phyloP scores from a whole-genome alignment of 2,329 filamentous ascomycete genomes.

The Hypoxylon sp. region DNA sequence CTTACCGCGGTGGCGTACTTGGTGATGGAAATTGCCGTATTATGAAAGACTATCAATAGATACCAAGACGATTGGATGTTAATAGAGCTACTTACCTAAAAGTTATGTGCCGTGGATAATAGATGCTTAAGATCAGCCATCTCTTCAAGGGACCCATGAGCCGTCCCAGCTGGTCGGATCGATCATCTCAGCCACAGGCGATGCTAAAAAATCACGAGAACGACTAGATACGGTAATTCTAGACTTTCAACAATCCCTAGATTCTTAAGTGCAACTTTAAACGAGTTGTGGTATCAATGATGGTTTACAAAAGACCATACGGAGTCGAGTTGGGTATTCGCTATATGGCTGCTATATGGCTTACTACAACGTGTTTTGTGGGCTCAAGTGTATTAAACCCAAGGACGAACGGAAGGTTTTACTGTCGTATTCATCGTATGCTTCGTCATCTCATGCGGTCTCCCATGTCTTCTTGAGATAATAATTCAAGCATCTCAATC shows the following conservation, averaged over 20 bases:
- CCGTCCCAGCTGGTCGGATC: constrained; percentile 49
- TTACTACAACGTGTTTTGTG: constrained; percentile 23
- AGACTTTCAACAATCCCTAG: constrained; percentile 23
- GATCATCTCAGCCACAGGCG: constrained; percentile 46
- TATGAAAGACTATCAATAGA: constrained; percentile 7
- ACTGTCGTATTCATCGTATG: constrained; percentile 8
- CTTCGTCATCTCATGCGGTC: background rate
- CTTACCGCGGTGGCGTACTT: constrained; percentile 1
- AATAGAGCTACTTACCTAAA: constrained; percentile 27
- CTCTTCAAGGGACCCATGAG: constrained; percentile 44
- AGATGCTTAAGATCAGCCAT: constrained; percentile 44
- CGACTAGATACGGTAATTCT: constrained; percentile 19
- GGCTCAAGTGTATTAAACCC: background rate
- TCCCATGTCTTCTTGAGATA: constrained; percentile 4
- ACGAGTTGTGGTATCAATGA: background rate
- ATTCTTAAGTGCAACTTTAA: constrained; percentile 5
- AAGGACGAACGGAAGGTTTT: background rate
- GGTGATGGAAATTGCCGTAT: constrained; percentile 22
- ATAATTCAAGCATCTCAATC: constrained; percentile 15
- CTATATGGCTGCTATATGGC: constrained; percentile 1
- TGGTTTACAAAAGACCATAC: constrained; percentile 7
- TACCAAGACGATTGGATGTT: constrained; percentile 12
- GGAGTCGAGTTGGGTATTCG: background rate
- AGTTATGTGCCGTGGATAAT: constrained; percentile 32
- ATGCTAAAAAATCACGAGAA: constrained; percentile 19